Base-by-base conservation (phyloP, 176 grass and related monocot species). In the Olyra latifolia region DNA sequence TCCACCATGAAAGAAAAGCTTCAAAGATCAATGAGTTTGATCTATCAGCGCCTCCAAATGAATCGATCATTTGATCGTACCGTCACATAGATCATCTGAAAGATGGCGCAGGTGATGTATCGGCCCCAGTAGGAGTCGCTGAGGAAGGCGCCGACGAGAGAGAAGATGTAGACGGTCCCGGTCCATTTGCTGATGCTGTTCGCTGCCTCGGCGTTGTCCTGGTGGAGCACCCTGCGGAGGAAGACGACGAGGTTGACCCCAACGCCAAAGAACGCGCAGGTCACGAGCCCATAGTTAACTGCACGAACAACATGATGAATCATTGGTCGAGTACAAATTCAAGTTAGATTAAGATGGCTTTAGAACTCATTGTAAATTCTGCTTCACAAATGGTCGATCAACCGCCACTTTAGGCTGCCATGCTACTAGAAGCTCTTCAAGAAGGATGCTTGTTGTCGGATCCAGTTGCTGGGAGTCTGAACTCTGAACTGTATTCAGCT, bases 141-240 rank as follows among this genome's bases (percentile, higher is more conserved):
- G 32, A 97, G 62, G 69, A 97, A 97, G 8, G 94, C 94, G 28
- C 94, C 94, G 58, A 97, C 80, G 46, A 97, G 94, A 0, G 94
- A 97, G 59, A 97, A 97, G 66, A 93, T 93, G 70, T 93, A 97
- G 24, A 89, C 93, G 14, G 93, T 96, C 43, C 93, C 93, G 1
- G 90, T 96, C 93, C 93, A 96, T 57, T 96, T 92, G 88, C 93
- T 97, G 62, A 97, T 90, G 78, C 80, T 93, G 69, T 97, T 93
- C 54, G 90, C 93, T 0, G 93, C 93, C 49, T 90, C 86, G 12
- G 86, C 93, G 82, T 84, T 93, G 32, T 63, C 83, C 85, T 97
- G 90, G 32, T 85, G 82, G 12, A 97, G 80, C 45, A 97, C 90
- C 41, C 90, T 78, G 4, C 88, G 91, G 43, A 97, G 79, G 82